phyloP scores from a whole-genome alignment of 805 yeast species.

The Candida hispaniensis region DNA sequence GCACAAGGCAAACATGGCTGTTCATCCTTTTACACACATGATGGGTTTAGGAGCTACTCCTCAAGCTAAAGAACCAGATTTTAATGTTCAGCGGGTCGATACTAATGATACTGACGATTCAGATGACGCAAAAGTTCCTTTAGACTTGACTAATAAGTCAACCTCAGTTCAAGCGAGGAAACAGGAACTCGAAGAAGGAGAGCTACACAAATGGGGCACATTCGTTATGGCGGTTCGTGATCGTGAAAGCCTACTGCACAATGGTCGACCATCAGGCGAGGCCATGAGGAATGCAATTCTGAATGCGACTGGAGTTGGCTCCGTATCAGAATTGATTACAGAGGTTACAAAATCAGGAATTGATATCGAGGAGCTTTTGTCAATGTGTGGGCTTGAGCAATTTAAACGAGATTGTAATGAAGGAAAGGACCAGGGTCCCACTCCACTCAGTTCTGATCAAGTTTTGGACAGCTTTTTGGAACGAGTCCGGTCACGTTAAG shows the following conservation, averaged over 20 bases:
- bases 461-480: too few relatives aligned
- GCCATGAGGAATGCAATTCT: conserved; percentile 36
- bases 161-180: conserved; percentile 48
- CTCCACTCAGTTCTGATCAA: too few relatives aligned
- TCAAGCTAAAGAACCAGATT: conserved; percentile 9
- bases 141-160: conserved; percentile 23
- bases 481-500: too few relatives aligned
- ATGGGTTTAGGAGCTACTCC: conserved; percentile 12
- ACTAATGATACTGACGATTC: neutral
- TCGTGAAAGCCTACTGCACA: conserved; percentile 1
- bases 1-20: too few relatives aligned
- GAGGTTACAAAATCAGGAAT: conserved; percentile 15
- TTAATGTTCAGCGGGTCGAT: conserved; percentile 8
- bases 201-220: conserved; percentile 75
- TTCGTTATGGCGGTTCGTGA: conserved; percentile 52
- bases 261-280: conserved; percentile 37
- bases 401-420: too few relatives aligned
- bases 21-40: conserved; percentile 14
- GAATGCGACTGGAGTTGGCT: conserved; percentile 18
- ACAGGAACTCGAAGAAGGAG: conserved; percentile 89
- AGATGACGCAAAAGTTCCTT: conserved; percentile 13
- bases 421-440: too few relatives aligned
- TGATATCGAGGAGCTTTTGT: conserved; percentile 10
- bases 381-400: conserved; percentile 7
- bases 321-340: conserved; percentile 19